A percentile compares a stretch with the other conserved stretches of the same genome.
phyloP scores from a whole-genome alignment of 163 green algal species.

The Chloromonas sp. region DNA sequence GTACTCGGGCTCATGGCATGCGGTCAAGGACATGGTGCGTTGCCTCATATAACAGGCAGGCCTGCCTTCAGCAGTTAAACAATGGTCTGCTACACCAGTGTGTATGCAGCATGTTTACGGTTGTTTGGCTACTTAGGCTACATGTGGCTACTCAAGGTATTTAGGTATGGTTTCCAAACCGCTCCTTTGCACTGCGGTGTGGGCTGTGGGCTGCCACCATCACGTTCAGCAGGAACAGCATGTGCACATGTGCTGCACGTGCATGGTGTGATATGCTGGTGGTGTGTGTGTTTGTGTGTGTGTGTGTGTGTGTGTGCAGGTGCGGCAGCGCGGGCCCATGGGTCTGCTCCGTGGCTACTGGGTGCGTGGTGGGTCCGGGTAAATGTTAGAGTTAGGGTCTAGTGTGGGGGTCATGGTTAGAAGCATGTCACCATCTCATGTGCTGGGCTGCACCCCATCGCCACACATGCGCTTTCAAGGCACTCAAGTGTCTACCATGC shows the following conservation, averaged over 20 bases:
- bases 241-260: not conserved
- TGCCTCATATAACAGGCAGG: too few species aligned
- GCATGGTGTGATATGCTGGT: not conserved
- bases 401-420: not conserved
- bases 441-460: not conserved
- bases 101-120: too few species aligned
- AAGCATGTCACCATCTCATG: not conserved
- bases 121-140: too few species aligned
- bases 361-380: slow-evolving; percentile 12
- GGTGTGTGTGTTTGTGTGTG: not conserved
- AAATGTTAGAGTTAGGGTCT: not conserved
- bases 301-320: not conserved
- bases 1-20: too few species aligned
- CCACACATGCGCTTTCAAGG: not conserved
- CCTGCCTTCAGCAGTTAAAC: too few species aligned
- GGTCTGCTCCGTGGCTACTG: slow-evolving; percentile 62
- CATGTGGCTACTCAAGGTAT: too few species aligned
- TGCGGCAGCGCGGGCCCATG: not conserved
- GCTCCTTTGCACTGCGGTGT: too few species aligned
- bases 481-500: not conserved
- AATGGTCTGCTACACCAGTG: too few species aligned
- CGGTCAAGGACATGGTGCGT: too few species aligned
- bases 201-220: too few species aligned
- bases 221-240: not conserved
- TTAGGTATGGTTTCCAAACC: too few species aligned